Conservation (phyloP, 371 early-diverging fungal species). For the Parasitella parasitica region DNA sequence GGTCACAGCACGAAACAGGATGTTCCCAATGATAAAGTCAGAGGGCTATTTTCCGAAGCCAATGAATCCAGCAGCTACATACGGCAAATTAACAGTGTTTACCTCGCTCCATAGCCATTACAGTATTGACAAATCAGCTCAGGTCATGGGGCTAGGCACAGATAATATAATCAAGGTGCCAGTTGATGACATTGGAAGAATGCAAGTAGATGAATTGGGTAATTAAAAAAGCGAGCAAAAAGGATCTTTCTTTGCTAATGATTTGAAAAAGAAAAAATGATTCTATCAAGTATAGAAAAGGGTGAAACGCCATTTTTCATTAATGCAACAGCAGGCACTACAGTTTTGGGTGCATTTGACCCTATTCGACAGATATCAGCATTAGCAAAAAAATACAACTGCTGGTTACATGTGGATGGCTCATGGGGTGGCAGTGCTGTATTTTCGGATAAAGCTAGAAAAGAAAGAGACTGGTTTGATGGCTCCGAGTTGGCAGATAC, state of each 20-base stretch:
- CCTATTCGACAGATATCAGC: constrained; percentile 61
- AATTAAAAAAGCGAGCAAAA: constrained; percentile 2
- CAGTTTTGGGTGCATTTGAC: constrained; percentile 83
- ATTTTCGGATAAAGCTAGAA: constrained; percentile 51
- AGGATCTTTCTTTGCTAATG: not conserved
- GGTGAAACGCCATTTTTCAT: constrained; percentile 76
- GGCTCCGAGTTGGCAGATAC: constrained; percentile 68
- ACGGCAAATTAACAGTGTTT: constrained; percentile 67
- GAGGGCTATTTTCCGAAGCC: constrained; percentile 54
- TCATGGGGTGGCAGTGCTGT: constrained; percentile 83
- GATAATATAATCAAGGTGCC: constrained; percentile 71
- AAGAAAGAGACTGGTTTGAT: constrained; percentile 47
- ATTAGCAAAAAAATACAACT: constrained; percentile 61
- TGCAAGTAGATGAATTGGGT: constrained; percentile 64
- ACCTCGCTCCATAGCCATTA: constrained; percentile 80
- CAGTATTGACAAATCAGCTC: constrained; percentile 76
- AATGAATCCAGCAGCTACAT: constrained; percentile 29
- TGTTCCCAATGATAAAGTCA: constrained; percentile 66
- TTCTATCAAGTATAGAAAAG: constrained; percentile 42
- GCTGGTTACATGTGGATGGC: constrained; percentile 88
- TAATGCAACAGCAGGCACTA: constrained; percentile 87
- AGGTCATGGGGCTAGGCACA: constrained; percentile 75
- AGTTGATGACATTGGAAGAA: constrained; percentile 62
- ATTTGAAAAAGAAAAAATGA: constrained; percentile 41
- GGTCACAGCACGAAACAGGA: constrained; percentile 72